Conservation (phyloP, 345 rosid species). For the Linum tenue region DNA sequence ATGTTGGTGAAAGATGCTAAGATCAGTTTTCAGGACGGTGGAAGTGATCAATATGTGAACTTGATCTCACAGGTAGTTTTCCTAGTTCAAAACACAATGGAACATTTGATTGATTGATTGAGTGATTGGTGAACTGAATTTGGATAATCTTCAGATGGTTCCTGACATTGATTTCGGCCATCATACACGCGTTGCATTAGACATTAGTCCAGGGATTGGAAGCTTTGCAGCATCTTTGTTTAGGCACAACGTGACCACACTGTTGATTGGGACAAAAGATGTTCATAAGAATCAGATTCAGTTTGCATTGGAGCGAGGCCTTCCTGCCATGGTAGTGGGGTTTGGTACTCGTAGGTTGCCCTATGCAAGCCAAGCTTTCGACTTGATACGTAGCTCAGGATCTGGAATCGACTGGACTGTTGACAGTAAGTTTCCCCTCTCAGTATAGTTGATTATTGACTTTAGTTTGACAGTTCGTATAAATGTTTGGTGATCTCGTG, state of each 20-base stretch:
- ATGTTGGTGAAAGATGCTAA: constrained; percentile 37
- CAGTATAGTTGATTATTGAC: background rate
- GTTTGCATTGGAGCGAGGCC: constrained; percentile 65
- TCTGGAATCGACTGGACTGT: constrained; percentile 56
- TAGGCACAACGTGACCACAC: constrained; percentile 40
- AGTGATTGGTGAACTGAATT: constrained; percentile 20
- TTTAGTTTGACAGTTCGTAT: background rate
- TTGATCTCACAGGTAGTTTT: constrained; percentile 45
- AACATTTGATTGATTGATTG: background rate
- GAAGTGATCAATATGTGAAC: constrained; percentile 47
- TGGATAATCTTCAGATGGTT: constrained; percentile 39
- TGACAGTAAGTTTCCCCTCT: constrained; percentile 27
- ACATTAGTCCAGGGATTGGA: constrained; percentile 57
- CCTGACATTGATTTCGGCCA: constrained; percentile 54
- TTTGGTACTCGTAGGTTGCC: constrained; percentile 39
- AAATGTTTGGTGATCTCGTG: background rate
- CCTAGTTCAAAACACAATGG: background rate
- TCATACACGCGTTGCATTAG: constrained; percentile 37
- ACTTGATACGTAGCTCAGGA: constrained; percentile 54
- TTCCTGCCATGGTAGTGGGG: constrained; percentile 53
- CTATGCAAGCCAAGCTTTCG: constrained; percentile 67
- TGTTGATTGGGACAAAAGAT: constrained; percentile 51
- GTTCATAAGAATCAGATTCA: constrained; percentile 49
- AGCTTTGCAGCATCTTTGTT: constrained; percentile 58
- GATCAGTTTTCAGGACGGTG: constrained; percentile 47